These are phyloP conservation scores for Penicillium thymicola DNA, from an alignment of 2,329 filamentous ascomycete species.

Conservation along the genomic window DNA sequence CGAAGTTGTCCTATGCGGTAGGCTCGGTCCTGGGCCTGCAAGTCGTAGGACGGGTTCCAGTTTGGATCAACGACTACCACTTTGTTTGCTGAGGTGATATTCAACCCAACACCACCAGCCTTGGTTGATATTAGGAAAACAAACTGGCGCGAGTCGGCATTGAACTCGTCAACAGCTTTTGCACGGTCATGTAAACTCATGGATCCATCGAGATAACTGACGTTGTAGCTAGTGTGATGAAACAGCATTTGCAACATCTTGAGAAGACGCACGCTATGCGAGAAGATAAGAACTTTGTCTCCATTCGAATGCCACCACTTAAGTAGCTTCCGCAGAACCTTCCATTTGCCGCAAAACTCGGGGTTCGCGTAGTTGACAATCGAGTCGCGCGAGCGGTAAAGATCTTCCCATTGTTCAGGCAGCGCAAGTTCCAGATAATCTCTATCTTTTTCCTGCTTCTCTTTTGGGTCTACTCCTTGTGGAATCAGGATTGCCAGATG, in stretches of 20 bases:
- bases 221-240: conserved; percentile 81
- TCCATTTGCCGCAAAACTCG: conserved; percentile 97
- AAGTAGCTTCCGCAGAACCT: conserved; percentile 78
- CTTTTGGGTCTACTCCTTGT: conserved; percentile 57
- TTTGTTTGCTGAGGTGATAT: conserved; percentile 97
- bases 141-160: conserved; percentile 80
- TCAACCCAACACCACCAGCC: conserved; percentile 88
- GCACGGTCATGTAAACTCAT: conserved; percentile 81
- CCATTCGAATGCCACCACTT: conserved; percentile 86
- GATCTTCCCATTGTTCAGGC: conserved; percentile 68
- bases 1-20: conserved; percentile 92
- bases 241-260: conserved; percentile 83
- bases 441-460: conserved; percentile 76
- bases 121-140: conserved; percentile 94
- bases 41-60: conserved; percentile 93
- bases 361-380: conserved; percentile 79
- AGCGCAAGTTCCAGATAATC: conserved; percentile 70
- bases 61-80: conserved; percentile 96
- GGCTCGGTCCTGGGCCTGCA: conserved; percentile 93
- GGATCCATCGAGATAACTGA: conserved; percentile 84
- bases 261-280: conserved; percentile 81
- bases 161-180: conserved; percentile 83
- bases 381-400: conserved; percentile 73
- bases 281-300: conserved; percentile 95
- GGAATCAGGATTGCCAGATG: conserved; percentile 89